A percentile compares a stretch with the other conserved stretches of the same genome.
phyloP scores from a whole-genome alignment of 331 rosid species.

The Cydonia oblonga region DNA sequence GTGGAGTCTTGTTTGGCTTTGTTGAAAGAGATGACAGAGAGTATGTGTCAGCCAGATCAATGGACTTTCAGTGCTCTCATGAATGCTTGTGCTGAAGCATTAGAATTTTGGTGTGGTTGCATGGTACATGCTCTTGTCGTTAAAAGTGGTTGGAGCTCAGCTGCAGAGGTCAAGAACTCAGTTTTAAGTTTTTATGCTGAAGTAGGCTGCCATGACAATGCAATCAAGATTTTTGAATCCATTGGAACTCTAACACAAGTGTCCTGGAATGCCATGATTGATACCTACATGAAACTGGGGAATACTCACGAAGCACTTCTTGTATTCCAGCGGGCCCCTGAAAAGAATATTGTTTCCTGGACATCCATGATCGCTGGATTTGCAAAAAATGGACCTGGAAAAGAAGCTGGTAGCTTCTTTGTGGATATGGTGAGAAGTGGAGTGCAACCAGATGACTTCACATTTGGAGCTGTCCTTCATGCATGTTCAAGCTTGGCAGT shows the following conservation, averaged over 20 bases:
- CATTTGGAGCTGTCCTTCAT: constrained; percentile 65
- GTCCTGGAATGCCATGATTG: constrained; percentile 76
- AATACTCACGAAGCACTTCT: constrained; percentile 39
- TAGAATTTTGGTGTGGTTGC: constrained; percentile 32
- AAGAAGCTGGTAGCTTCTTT: constrained; percentile 52
- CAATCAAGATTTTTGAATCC: constrained; percentile 37
- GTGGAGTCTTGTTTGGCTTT: constrained; percentile 38
- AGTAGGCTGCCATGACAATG: constrained; percentile 41
- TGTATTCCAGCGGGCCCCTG: constrained; percentile 55
- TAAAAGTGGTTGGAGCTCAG: constrained; percentile 59
- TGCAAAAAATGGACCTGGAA: constrained; percentile 61
- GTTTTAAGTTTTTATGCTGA: constrained; percentile 59
- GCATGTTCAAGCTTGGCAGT: constrained; percentile 70
- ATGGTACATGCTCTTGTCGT: constrained; percentile 51
- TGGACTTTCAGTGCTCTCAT: constrained; percentile 67
- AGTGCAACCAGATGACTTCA: constrained; percentile 49
- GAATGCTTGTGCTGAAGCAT: constrained; percentile 47
- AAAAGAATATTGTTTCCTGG: constrained; percentile 62
- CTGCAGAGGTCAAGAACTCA: constrained; percentile 56
- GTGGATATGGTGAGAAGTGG: constrained; percentile 44
- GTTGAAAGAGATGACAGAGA: constrained; percentile 48
- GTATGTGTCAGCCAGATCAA: constrained; percentile 42
- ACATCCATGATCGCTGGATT: constrained; percentile 67
- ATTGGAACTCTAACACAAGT: constrained; percentile 38
- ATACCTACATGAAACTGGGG: constrained; percentile 70